Evolutionary conservation across 139 green algal genomes (phyloP), one percentile per base, ranked within the genome.

Genomic region (Chlamydomonas sphaeroides): DNA sequence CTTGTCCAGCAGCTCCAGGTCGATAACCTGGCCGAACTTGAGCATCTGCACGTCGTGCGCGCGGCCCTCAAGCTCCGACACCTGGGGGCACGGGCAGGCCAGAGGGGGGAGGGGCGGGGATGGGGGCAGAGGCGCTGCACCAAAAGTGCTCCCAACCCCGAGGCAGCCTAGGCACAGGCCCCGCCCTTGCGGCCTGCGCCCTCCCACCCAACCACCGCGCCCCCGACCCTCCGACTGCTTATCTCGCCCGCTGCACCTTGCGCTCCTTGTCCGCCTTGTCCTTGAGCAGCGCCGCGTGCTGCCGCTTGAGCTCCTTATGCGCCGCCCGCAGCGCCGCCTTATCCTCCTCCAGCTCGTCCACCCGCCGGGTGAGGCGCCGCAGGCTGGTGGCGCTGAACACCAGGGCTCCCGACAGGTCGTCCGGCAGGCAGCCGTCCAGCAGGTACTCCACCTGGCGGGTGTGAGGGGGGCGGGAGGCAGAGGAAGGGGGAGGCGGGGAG

Each of bases 1-100:
- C n/a, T 84, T 69, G 79, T 96, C 93, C 56, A 96, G 81, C 81
- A 94, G 38, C 23, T 95, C 92, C 78, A 97, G 72, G 77, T 97
- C 89, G 57, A 96, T 90, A 17, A 88, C 79, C 86, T 92, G 88
- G 0, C 93, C 93, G 86, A 96, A 97, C 84, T 96, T 96, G 69
- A 97, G 89, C 91, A 96, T 92, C 81, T 95, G 92, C 65, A 96
- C 90, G 68, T 96, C 92, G 23, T 92, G 68, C 18, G 91, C 90
- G 14, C 88, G 84, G 41, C 76, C 77, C 80, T 95, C 84, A 39
- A 96, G 89, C 75, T 95, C 93, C 0, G 73, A 62, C 56, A 96
- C 90, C 42, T 86, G 62, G 4, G 65, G n/a, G n/a, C n/a, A n/a
- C n/a, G n/a, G n/a, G n/a, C n/a, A n/a, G n/a, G n/a, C n/a, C n/a